Evolutionary conservation across 1,284 basidiomycete genomes (phyloP).

Genomic region (Ustilago xerochloae): DNA sequence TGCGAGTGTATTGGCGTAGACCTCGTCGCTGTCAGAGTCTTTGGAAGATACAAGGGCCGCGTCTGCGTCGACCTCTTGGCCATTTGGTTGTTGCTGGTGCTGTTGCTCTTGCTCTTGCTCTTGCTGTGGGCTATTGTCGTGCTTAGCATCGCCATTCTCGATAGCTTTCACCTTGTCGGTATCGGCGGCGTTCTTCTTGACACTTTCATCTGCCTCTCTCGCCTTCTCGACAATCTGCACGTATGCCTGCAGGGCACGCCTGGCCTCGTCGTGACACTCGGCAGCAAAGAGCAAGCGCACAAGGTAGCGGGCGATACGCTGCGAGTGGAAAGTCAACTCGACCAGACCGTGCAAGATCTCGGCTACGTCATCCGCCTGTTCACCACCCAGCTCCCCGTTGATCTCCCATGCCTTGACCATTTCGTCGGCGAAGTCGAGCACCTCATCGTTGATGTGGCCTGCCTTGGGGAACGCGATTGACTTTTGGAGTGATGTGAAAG

Average conservation of each 20-base stretch:
- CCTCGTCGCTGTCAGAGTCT: slow-evolving; percentile 53
- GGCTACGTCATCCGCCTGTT: slow-evolving; percentile 62
- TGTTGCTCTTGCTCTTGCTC: neutral
- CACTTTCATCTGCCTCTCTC: slow-evolving; percentile 44
- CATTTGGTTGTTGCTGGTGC: no score
- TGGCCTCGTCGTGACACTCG: slow-evolving; percentile 62
- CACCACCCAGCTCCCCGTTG: slow-evolving; percentile 61
- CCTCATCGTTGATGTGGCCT: slow-evolving; percentile 80
- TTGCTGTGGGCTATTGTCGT: neutral
- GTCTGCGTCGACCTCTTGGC: slow-evolving; percentile 12
- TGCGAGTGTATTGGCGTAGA: slow-evolving; percentile 53
- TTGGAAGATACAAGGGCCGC: slow-evolving; percentile 15
- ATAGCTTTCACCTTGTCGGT: slow-evolving; percentile 5
- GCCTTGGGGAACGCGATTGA: slow-evolving; percentile 83
- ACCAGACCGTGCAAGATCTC: slow-evolving; percentile 61
- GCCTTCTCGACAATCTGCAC: slow-evolving; percentile 63
- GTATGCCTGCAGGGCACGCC: slow-evolving; percentile 57
- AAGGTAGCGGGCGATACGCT: slow-evolving; percentile 59
- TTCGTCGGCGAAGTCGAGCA: slow-evolving; percentile 85
- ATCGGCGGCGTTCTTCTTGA: slow-evolving; percentile 15
- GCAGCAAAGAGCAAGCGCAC: slow-evolving; percentile 61
- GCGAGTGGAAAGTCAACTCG: slow-evolving; percentile 64
- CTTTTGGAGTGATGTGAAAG: slow-evolving; percentile 47
- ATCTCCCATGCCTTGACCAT: slow-evolving; percentile 83
- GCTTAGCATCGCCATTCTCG: slow-evolving; percentile 20